Percentiles rank a stretch among this genome's conserved stretches.
Conservation (phyloP, 768 basidiomycete genomes). For the Hypholoma fasciculare region DNA sequence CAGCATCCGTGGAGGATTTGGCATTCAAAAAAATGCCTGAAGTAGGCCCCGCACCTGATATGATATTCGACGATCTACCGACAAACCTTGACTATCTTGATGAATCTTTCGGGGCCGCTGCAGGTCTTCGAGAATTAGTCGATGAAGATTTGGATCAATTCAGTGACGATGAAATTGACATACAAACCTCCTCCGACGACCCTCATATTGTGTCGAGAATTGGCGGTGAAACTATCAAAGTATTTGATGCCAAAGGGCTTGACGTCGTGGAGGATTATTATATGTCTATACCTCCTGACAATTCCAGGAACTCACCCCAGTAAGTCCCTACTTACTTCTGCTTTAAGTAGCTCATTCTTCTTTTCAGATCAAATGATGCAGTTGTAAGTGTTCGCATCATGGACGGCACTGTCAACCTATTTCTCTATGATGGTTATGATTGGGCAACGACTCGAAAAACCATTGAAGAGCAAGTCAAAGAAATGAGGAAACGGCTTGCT, state of each 20-base stretch:
- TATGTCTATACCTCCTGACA: slow-evolving; percentile 60
- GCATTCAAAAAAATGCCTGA: slow-evolving; percentile 79
- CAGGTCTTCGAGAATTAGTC: slow-evolving; percentile 68
- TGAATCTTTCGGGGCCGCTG: slow-evolving; percentile 75
- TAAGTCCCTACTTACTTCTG: slow-evolving; percentile 29
- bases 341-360: neutral
- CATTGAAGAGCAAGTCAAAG: slow-evolving; percentile 86
- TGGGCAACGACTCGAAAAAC: slow-evolving; percentile 84
- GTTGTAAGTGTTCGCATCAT: slow-evolving; percentile 54
- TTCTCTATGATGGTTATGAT: slow-evolving; percentile 93
- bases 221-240: slow-evolving; percentile 85
- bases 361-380: slow-evolving; percentile 40
- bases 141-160: slow-evolving; percentile 78
- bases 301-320: slow-evolving; percentile 44
- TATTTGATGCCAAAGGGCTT: slow-evolving; percentile 67
- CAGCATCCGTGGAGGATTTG: slow-evolving; percentile 79
- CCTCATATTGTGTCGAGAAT: slow-evolving; percentile 51
- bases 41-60: slow-evolving; percentile 78
- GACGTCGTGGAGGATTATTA: slow-evolving; percentile 74
- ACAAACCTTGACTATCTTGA: slow-evolving; percentile 88
- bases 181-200: slow-evolving; percentile 23
- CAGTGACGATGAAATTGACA: slow-evolving; percentile 37
- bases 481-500: slow-evolving; percentile 81
- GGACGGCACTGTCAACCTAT: slow-evolving; percentile 63
- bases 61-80: slow-evolving; percentile 91